Evolutionary conservation across 768 basidiomycete species (phyloP).

Genomic region (Boletus subcaerulescens): DNA sequence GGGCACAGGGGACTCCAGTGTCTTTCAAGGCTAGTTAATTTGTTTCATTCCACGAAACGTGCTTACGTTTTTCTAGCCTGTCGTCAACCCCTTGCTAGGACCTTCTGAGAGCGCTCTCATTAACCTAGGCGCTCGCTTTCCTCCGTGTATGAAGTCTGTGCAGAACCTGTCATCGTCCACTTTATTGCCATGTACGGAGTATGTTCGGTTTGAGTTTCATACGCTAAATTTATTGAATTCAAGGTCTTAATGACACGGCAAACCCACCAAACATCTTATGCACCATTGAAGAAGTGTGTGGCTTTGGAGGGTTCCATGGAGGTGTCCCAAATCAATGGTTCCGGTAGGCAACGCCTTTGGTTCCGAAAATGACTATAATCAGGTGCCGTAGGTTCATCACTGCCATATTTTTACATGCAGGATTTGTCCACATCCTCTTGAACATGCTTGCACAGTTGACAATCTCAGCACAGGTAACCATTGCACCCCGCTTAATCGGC

Average conservation of each 20-base stretch:
- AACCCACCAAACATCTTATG: constrained; percentile 73
- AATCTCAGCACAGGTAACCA: constrained; percentile 68
- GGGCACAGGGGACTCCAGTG: constrained; percentile 76
- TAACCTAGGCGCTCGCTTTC: constrained; percentile 86
- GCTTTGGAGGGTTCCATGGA: constrained; percentile 70
- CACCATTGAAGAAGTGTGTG: constrained; percentile 79
- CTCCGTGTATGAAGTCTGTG: constrained; percentile 86
- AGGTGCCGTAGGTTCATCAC: constrained; percentile 64
- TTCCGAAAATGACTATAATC: constrained; percentile 45
- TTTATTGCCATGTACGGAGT: constrained; percentile 53
- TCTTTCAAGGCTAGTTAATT: constrained; percentile 69
- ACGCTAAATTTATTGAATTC: constrained; percentile 3
- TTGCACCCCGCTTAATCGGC: neutral
- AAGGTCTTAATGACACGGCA: constrained; percentile 80
- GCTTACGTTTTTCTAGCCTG: constrained; percentile 47
- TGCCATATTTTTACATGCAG: constrained; percentile 91
- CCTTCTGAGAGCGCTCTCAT: constrained; percentile 84
- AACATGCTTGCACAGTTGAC: constrained; percentile 89
- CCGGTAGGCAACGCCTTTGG: constrained; percentile 35
- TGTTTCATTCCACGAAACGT: neutral
- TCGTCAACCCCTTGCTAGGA: constrained; percentile 88
- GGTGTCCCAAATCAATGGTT: constrained; percentile 54
- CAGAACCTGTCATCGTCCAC: constrained; percentile 51
- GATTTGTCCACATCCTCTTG: constrained; percentile 86
- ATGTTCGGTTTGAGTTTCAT: constrained; percentile 3